These are phyloP conservation scores for Lithohypha guttulata DNA, from an alignment of 2,329 filamentous ascomycete species.

Conservation along the genomic window DNA sequence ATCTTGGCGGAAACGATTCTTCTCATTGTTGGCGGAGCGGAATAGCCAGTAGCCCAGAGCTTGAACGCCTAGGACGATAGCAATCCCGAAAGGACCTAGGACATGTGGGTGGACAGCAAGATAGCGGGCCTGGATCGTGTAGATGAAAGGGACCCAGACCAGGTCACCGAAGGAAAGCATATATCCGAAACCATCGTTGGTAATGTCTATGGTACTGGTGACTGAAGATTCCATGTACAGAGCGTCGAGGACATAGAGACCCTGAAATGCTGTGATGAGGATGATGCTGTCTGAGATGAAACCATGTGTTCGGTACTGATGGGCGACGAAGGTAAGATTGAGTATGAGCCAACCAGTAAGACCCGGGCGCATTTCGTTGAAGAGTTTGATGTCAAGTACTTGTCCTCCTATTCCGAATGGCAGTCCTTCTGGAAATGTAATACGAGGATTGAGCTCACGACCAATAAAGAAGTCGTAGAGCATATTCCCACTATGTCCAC, in stretches of 20 bases:
- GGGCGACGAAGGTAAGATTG: slow-evolving; percentile 72
- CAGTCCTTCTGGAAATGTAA: slow-evolving; percentile 43
- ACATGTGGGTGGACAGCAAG: slow-evolving; percentile 69
- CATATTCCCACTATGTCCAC: slow-evolving; percentile 71
- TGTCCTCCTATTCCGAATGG: slow-evolving; percentile 56
- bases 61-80: slow-evolving; percentile 56
- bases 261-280: slow-evolving; percentile 66
- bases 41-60: slow-evolving; percentile 77
- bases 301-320: slow-evolving; percentile 78
- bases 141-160: slow-evolving; percentile 85
- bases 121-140: slow-evolving; percentile 75
- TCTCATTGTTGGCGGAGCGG: slow-evolving; percentile 86
- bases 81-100: slow-evolving; percentile 59
- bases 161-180: slow-evolving; percentile 92
- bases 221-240: slow-evolving; percentile 82
- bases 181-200: slow-evolving; percentile 83
- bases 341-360: slow-evolving; percentile 81
- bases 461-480: slow-evolving; percentile 97
- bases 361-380: slow-evolving; percentile 82
- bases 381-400: slow-evolving; percentile 81
- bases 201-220: slow-evolving; percentile 89
- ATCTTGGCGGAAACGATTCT: slow-evolving; percentile 86
- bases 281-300: slow-evolving; percentile 77
- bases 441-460: slow-evolving; percentile 82
- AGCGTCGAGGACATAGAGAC: slow-evolving; percentile 72